These are phyloP conservation scores for Trichoderma sp. DNA, from an alignment of 2,329 filamentous ascomycete genomes.

Conservation along the genomic window DNA sequence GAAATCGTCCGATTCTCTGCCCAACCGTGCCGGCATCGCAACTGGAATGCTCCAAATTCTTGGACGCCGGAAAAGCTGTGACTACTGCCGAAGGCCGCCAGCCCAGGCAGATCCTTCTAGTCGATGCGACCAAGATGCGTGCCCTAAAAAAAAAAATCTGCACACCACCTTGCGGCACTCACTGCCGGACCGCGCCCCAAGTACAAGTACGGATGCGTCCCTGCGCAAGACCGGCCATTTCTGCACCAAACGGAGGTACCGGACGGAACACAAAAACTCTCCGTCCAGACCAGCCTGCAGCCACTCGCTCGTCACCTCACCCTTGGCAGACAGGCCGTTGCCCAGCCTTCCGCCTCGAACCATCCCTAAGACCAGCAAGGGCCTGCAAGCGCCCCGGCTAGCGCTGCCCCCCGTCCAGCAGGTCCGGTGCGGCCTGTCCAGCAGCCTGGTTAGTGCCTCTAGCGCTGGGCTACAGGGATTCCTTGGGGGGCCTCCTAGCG, in stretches of 20 bases:
- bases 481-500: slow-evolving; percentile 12
- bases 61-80: not conserved
- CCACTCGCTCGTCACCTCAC: not conserved
- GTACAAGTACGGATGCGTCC: slow-evolving; percentile 4
- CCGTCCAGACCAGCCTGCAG: slow-evolving; percentile 3
- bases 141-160: not conserved
- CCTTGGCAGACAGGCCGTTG: not conserved
- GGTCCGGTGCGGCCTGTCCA: slow-evolving; percentile 6
- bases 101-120: not conserved
- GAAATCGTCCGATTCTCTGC: too few relatives aligned
- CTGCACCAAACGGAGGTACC: not conserved
- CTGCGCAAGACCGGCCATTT: slow-evolving; percentile 15
- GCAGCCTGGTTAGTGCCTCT: slow-evolving; percentile 4
- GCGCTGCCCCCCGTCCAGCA: slow-evolving; percentile 15
- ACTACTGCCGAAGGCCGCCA: slow-evolving; percentile 17
- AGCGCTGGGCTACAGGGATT: slow-evolving; percentile 7
- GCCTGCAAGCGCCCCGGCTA: slow-evolving; percentile 1
- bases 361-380: not conserved
- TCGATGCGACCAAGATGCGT: slow-evolving; percentile 1
- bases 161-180: slow-evolving; percentile 23
- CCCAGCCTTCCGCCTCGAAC: not conserved
- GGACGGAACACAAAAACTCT: slow-evolving; percentile 1
- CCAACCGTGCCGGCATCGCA: too few relatives aligned
- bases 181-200: slow-evolving; percentile 17
- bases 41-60: too few relatives aligned